Evolutionary conservation across 176 grass and related monocot genomes (phyloP).

Genomic region (Cenchrus fungigraminus): DNA sequence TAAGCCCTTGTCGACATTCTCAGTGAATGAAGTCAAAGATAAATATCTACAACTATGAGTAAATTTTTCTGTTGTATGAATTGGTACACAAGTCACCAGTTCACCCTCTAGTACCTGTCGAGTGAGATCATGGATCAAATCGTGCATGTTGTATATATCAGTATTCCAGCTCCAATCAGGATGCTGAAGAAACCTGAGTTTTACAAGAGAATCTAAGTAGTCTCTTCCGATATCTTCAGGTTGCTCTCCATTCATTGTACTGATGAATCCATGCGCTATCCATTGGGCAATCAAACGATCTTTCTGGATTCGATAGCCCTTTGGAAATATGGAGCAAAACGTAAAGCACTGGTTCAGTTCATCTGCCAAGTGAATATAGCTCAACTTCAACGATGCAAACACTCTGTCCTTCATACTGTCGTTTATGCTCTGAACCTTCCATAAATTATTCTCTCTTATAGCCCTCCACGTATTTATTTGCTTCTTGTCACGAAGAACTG

Average conservation of each 20-base stretch:
- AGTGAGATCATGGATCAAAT: background rate
- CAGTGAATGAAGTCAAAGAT: background rate
- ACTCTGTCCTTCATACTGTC: background rate
- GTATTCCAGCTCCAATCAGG: too few species aligned
- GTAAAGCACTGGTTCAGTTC: background rate
- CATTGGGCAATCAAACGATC: background rate
- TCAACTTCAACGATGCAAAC: background rate
- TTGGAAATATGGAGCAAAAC: conserved; percentile 5
- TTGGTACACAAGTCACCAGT: background rate
- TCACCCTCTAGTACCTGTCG: background rate
- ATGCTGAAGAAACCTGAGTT: background rate
- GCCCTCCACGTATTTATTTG: conserved; percentile 5
- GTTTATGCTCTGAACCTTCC: background rate
- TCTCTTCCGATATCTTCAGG: background rate
- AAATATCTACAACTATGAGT: background rate
- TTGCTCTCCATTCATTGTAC: background rate
- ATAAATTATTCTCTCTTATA: conserved; percentile 25
- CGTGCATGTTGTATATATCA: background rate
- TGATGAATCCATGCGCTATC: background rate
- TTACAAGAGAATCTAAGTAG: conserved; percentile 8
- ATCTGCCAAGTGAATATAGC: background rate
- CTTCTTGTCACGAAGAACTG: background rate
- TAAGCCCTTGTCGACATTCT: background rate
- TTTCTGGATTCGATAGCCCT: background rate
- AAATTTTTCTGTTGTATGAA: background rate